These are phyloP conservation scores for Pleurotus djamor DNA, from an alignment of 768 basidiomycete genomes.

Conservation along the genomic window DNA sequence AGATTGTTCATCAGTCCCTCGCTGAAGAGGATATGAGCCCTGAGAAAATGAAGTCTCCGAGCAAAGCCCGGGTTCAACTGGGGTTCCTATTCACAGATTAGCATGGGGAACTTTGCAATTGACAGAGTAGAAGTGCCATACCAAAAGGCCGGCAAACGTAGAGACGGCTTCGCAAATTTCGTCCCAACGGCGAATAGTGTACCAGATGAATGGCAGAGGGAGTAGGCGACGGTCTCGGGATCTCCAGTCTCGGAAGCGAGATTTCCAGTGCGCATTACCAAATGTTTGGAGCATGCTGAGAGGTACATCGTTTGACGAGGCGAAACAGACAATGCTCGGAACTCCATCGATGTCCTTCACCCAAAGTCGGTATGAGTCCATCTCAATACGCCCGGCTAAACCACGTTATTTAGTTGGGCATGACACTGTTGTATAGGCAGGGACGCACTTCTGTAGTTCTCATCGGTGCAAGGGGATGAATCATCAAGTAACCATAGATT, in stretches of 20 bases:
- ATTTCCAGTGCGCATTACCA: background rate
- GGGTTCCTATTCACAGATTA: background rate
- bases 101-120: too few species aligned
- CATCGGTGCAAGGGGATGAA: background rate
- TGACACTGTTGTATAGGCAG: too few species aligned
- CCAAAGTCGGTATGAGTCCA: background rate
- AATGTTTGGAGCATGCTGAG: background rate
- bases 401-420: too few species aligned
- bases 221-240: background rate
- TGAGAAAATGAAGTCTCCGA: background rate
- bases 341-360: background rate
- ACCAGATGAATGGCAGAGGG: background rate
- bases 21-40: background rate
- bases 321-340: background rate
- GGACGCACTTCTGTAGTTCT: background rate
- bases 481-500: constrained; percentile 1
- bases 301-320: background rate
- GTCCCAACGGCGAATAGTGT: background rate
- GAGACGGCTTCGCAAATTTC: background rate
- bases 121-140: background rate
- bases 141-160: background rate
- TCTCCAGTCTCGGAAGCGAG: background rate
- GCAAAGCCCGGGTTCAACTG: background rate
- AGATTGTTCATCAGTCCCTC: background rate
- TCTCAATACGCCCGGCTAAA: background rate